Percentiles rank a stretch among this genome's conserved stretches.
Conservation (phyloP, 2,329 filamentous ascomycete species). For the Neofusicoccum cordaticola region DNA sequence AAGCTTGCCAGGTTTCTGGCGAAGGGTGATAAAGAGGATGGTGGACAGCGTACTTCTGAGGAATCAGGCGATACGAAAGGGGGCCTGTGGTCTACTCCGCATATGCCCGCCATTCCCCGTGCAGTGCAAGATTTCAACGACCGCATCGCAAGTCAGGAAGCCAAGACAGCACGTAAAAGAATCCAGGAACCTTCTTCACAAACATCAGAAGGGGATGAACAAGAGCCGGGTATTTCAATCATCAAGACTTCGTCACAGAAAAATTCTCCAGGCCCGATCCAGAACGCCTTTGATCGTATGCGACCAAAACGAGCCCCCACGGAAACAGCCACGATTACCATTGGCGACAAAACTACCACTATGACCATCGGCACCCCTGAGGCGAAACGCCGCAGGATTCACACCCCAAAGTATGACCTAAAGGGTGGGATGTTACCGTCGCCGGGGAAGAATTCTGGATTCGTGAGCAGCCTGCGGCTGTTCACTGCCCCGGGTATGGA, state of each 20-base stretch:
- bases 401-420: conserved; percentile 35
- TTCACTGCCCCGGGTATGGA: conserved; percentile 56
- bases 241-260: conserved; percentile 23
- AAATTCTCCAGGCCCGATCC: conserved; percentile 47
- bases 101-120: background rate
- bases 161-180: conserved; percentile 19
- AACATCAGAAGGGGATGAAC: background rate
- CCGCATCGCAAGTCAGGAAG: conserved; percentile 34
- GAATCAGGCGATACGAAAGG: conserved; percentile 20
- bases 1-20: background rate
- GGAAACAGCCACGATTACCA: conserved; percentile 71
- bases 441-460: conserved; percentile 27
- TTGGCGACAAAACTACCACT: conserved; percentile 66
- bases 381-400: conserved; percentile 47
- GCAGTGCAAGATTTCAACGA: conserved; percentile 41
- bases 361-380: conserved; percentile 58
- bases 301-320: conserved; percentile 59
- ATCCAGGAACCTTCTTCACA: background rate
- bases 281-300: conserved; percentile 64
- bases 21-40: background rate
- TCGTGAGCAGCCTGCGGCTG: conserved; percentile 47
- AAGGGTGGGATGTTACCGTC: conserved; percentile 29
- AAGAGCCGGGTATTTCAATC: conserved; percentile 15
- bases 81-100: background rate
- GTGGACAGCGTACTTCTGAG: conserved; percentile 25